Evolutionary conservation across 345 rosid genomes (phyloP).

Genomic region (Erodium maritimum): DNA sequence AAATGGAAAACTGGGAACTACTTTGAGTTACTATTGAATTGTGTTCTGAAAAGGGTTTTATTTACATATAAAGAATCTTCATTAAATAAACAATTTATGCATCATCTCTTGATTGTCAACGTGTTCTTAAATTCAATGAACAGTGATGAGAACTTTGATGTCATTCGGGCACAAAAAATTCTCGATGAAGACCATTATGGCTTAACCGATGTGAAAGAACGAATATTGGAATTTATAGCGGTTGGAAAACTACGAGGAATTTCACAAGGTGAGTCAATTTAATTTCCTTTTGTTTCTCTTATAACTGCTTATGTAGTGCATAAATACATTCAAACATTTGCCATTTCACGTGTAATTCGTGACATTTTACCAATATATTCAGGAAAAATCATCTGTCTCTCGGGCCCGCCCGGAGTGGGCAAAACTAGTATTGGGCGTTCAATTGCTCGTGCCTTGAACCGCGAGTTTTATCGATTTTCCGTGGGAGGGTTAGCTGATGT

Average conservation of each 20-base stretch:
- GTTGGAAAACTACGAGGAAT: conserved; percentile 97
- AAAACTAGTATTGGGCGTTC: conserved; percentile 99
- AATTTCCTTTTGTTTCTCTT: neutral
- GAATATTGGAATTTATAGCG: conserved; percentile 95
- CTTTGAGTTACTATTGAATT: too few relatives aligned
- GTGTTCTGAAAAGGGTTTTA: too few relatives aligned
- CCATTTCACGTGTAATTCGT: too few relatives aligned
- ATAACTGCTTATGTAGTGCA: too few relatives aligned
- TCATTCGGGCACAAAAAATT: conserved; percentile 66
- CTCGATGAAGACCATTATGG: conserved; percentile 99
- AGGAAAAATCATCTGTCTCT: conserved; percentile 98
- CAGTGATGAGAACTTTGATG: conserved; percentile 98
- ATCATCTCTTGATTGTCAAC: neutral
- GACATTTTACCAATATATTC: conserved; percentile 16
- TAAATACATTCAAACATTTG: neutral
- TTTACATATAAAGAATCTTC: too few relatives aligned
- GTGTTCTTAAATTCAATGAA: neutral
- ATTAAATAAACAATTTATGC: neutral
- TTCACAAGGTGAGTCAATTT: conserved; percentile 64
- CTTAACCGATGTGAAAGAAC: conserved; percentile 89
- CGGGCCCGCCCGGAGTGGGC: conserved; percentile 99
- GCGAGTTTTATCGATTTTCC: conserved; percentile 90
- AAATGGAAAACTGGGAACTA: too few relatives aligned
- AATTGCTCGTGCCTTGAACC: conserved; percentile 89
- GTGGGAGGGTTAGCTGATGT: conserved; percentile 98